Evolutionary conservation across 2,329 filamentous ascomycete species (phyloP).

Genomic region (Fusarium abutilonis): DNA sequence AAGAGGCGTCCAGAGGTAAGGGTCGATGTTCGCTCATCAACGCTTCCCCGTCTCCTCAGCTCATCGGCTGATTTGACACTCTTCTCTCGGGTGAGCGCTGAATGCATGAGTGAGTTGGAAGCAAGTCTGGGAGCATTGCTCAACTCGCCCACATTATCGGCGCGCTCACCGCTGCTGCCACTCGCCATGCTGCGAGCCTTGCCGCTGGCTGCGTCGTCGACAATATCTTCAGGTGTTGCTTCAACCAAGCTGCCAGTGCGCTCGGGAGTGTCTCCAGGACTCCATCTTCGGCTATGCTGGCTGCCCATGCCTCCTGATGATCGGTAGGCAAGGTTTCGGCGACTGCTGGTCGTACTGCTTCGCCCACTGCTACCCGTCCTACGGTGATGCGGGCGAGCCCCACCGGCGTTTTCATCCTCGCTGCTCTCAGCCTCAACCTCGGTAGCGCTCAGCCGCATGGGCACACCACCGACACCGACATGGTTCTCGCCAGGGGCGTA

Average conservation of each 20-base stretch:
- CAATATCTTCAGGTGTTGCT: constrained; percentile 49
- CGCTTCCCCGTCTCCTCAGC: constrained; percentile 78
- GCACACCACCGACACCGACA: constrained; percentile 80
- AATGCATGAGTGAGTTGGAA: constrained; percentile 67
- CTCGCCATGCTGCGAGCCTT: constrained; percentile 63
- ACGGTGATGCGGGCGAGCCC: constrained; percentile 68
- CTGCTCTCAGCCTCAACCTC: constrained; percentile 91
- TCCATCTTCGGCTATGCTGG: constrained; percentile 58
- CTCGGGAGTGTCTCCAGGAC: constrained; percentile 66
- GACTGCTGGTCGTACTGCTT: constrained; percentile 70
- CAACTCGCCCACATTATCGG: constrained; percentile 69
- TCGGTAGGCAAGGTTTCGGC: constrained; percentile 60
- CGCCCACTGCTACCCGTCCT: constrained; percentile 79
- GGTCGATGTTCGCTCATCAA: constrained; percentile 83
- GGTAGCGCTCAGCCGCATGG: constrained; percentile 90
- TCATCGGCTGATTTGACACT: constrained; percentile 76
- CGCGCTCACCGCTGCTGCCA: constrained; percentile 67
- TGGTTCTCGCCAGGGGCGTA: constrained; percentile 83
- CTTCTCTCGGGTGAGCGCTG: constrained; percentile 70
- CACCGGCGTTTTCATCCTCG: constrained; percentile 72
- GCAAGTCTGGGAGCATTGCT: constrained; percentile 61
- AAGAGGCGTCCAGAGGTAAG: constrained; percentile 78
- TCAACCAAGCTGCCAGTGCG: constrained; percentile 63
- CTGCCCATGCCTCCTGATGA: constrained; percentile 59
- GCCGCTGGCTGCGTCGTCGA: constrained; percentile 58